A percentile compares a stretch with the other conserved stretches of the same genome.
These are phyloP conservation scores for Russula earlei DNA, from an alignment of 768 basidiomycete species.

Conservation along the genomic window DNA sequence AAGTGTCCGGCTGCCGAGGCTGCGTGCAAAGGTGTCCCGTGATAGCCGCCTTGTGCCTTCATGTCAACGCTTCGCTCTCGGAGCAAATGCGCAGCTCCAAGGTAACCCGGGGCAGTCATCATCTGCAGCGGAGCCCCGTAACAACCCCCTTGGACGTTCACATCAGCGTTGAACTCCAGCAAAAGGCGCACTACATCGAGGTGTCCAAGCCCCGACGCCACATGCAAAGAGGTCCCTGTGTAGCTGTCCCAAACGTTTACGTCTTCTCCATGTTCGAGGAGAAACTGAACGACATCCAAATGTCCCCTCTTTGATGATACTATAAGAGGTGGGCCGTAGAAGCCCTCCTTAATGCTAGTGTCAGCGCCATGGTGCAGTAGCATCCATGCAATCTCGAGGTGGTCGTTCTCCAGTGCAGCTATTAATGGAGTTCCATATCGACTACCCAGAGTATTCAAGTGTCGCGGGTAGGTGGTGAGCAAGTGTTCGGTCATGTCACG, in stretches of 20 bases:
- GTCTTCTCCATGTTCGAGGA: constrained; percentile 2
- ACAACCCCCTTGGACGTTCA: constrained; percentile 3
- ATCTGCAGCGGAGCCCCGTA: neutral
- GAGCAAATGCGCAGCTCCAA: constrained; percentile 2
- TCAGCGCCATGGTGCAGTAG: neutral
- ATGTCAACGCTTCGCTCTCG: neutral
- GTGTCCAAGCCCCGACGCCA: constrained; percentile 2
- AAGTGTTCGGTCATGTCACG: neutral
- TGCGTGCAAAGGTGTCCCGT: constrained; percentile 7
- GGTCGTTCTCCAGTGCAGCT: constrained; percentile 5
- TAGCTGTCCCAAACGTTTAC: constrained; percentile 4
- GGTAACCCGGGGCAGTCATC: neutral
- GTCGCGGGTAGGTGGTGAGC: neutral
- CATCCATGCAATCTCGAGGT: constrained; percentile 2
- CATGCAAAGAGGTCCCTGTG: neutral
- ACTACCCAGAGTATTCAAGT: neutral
- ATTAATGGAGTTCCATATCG: constrained; percentile 5
- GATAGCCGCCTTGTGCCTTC: neutral
- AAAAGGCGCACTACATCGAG: neutral
- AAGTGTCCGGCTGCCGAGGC: neutral
- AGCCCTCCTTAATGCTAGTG: neutral
- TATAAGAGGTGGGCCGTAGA: neutral
- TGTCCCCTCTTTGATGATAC: constrained; percentile 6
- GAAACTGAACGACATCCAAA: neutral
- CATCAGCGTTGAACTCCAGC: neutral